Percentiles rank a stretch among this genome's conserved stretches.
These are phyloP conservation scores for Ormosia semicastrata DNA, from an alignment of 306 rosid species.

Conservation along the genomic window DNA sequence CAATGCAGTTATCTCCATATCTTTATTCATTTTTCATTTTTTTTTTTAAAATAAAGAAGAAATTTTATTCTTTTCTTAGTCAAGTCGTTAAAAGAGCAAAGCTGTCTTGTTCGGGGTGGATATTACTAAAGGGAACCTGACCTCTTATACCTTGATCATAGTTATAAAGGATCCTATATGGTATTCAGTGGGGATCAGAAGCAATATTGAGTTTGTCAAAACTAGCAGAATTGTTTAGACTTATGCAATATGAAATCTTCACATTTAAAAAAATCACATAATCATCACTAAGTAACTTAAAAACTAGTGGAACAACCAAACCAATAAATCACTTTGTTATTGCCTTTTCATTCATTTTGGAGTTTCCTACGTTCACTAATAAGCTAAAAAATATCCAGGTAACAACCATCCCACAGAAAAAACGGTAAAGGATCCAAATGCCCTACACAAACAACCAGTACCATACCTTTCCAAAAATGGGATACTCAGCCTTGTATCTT, in stretches of 20 bases:
- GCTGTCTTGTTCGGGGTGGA: background rate
- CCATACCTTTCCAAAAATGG: conserved; percentile 76
- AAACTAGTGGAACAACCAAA: background rate
- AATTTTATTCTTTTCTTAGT: background rate
- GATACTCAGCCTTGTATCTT: conserved; percentile 84
- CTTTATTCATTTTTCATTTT: background rate
- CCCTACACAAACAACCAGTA: background rate
- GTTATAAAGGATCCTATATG: background rate
- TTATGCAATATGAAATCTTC: conserved; percentile 1
- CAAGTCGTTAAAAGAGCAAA: background rate
- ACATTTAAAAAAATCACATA: background rate
- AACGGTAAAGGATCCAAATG: background rate
- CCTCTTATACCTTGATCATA: background rate
- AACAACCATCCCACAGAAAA: background rate
- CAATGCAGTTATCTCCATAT: background rate
- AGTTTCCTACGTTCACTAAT: background rate
- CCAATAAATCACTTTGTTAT: background rate
- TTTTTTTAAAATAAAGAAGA: background rate
- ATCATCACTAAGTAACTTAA: background rate
- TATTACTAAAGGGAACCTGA: background rate
- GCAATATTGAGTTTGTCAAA: background rate
- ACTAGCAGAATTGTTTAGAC: background rate
- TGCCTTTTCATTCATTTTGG: background rate
- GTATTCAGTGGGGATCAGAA: background rate
- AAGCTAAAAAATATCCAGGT: background rate